These are phyloP conservation scores for Pholiota adiposa DNA, from an alignment of 1,284 basidiomycete species.

Conservation along the genomic window DNA sequence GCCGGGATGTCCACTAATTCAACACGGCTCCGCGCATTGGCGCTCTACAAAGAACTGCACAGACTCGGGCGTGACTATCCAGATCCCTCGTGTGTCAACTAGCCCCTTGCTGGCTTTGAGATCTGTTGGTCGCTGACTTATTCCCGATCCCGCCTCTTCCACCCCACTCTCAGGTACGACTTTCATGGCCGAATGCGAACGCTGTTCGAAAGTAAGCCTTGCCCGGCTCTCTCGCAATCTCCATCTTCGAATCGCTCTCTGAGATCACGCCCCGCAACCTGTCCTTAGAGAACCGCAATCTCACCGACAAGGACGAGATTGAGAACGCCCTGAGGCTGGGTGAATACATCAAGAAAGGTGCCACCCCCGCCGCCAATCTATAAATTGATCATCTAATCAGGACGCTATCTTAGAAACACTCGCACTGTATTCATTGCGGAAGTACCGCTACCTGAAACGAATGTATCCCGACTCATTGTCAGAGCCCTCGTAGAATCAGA, in stretches of 20 bases:
- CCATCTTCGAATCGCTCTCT: neutral
- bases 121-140: conserved; percentile 6
- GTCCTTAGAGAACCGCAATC: conserved; percentile 66
- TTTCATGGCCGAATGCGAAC: conserved; percentile 72
- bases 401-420: conserved; percentile 73
- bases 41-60: conserved; percentile 79
- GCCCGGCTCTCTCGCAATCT: neutral
- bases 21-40: conserved; percentile 61
- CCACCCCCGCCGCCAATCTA: neutral
- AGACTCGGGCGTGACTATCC: conserved; percentile 79
- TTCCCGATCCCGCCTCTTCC: conserved; percentile 8
- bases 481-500: conserved; percentile 25
- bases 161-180: conserved; percentile 57
- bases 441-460: conserved; percentile 83
- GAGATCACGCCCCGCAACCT: neutral
- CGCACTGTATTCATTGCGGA: conserved; percentile 83
- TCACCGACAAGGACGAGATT: conserved; percentile 75
- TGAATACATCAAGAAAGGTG: conserved; percentile 90
- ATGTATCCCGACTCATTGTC: conserved; percentile 59
- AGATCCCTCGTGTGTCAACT: conserved; percentile 65
- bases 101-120: conserved; percentile 15
- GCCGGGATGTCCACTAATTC: conserved; percentile 38
- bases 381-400: neutral
- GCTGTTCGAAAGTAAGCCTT: conserved; percentile 69
- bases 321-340: conserved; percentile 80